Evolutionary conservation across 1,284 basidiomycete genomes (phyloP).

Genomic region (Rhodotorula sp.): DNA sequence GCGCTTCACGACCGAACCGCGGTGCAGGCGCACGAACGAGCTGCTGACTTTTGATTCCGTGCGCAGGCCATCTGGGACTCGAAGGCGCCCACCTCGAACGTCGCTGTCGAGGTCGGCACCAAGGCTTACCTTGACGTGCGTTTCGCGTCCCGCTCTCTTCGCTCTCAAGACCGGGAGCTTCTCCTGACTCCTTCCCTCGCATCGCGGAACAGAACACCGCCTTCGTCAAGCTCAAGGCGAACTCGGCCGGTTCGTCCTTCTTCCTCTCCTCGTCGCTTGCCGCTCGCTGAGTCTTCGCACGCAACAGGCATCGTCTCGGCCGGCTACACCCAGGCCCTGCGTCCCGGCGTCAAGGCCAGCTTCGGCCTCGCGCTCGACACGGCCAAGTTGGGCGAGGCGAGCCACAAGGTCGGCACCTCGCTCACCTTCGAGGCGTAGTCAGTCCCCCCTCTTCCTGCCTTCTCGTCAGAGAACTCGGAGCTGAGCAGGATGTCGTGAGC

Average conservation of each 20-base stretch:
- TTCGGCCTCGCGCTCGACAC: conserved; percentile 72
- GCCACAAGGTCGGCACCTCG: conserved; percentile 58
- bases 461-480: too few relatives aligned
- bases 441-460: background rate
- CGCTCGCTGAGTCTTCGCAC: background rate
- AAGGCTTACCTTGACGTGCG: conserved; percentile 71
- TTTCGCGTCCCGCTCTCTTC: conserved; percentile 33
- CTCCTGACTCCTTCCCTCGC: background rate
- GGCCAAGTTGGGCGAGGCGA: conserved; percentile 47
- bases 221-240: conserved; percentile 74
- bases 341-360: conserved; percentile 90
- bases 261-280: background rate
- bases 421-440: conserved; percentile 55
- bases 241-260: conserved; percentile 70
- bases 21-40: too few relatives aligned
- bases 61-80: conserved; percentile 77
- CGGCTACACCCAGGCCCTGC: conserved; percentile 76
- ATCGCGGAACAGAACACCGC: conserved; percentile 35
- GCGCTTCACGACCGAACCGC: too few relatives aligned
- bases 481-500: too few relatives aligned
- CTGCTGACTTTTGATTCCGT: background rate
- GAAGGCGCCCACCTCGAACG: conserved; percentile 81
- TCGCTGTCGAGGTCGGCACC: conserved; percentile 91
- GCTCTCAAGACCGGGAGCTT: too few relatives aligned
- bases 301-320: too few relatives aligned